Base-by-base conservation (phyloP, 495 filamentous ascomycete species). In the Platismatia glauca region DNA sequence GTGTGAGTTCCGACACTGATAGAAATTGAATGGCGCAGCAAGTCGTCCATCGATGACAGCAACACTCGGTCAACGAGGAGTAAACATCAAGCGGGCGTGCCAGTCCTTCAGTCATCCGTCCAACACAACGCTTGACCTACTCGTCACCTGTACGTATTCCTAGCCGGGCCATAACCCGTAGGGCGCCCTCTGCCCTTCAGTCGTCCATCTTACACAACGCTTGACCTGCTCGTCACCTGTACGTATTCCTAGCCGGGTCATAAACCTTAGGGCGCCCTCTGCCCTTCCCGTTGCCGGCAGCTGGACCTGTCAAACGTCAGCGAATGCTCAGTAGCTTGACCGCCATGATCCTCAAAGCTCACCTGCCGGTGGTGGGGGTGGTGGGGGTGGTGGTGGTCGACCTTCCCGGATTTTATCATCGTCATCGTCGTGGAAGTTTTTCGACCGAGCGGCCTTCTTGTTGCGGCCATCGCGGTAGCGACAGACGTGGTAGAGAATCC, bases 401-500 rank as follows among this genome's bases (percentile, higher is more conserved):
- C 48, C 27, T 31, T 31, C 48, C 13, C 12, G 12, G 48, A 52
- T 52, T 0, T 52, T 18, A 52, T 52, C 48, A 20, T 76, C 76
- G 52, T 75, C 66, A 52, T 63, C 77, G 56, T 75, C 66, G 44
- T 64, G 66, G 33, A 65, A 68, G 34, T 78, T 62, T 72, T 66
- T 62, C 71, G 58, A 62, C 46, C 57, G 58, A 7, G 60, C 62
- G 16, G 44, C 78, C 24, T 76, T 75, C 70, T 78, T 80, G 70
- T 84, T 84, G 22, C 81, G 71, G 33, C 77, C 78, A 71, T 84
- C 81, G 38, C 81, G 73, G 18, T 81, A 82, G 22, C 81, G 80
- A 69, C 82, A 84, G 24, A 82, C 80, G 64, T 80, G 81, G 59
- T 84, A 84, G 52, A 84, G 65, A 70, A 83, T 77, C 81, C 81